Percentiles rank a stretch among this genome's conserved stretches.
phyloP scores from a whole-genome alignment of 768 basidiomycete species.

The Rickenella mellea region DNA sequence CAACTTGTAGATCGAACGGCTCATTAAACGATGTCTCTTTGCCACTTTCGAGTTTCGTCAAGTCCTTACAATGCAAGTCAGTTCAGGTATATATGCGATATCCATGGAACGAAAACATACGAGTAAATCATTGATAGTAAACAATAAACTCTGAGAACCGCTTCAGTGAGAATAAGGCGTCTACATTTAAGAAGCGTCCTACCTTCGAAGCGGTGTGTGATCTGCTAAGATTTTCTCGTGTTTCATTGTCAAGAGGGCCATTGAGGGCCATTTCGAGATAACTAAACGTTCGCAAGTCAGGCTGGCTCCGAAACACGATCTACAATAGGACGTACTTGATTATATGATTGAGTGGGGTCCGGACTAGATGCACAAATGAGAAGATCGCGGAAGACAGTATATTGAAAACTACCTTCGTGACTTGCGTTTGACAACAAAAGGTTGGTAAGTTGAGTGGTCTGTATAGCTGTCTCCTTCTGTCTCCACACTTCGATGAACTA shows the following conservation, averaged over 20 bases:
- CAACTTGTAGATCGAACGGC: slow-evolving; percentile 55
- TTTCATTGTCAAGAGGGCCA: slow-evolving; percentile 62
- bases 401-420: slow-evolving; percentile 55
- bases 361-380: slow-evolving; percentile 30
- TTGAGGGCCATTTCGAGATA: slow-evolving; percentile 78
- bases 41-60: slow-evolving; percentile 69
- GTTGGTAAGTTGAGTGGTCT: slow-evolving; percentile 64
- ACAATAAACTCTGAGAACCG: slow-evolving; percentile 48
- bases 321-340: slow-evolving; percentile 48
- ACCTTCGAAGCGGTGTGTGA: slow-evolving; percentile 73
- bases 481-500: slow-evolving; percentile 83
- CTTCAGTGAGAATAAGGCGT: not conserved
- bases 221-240: slow-evolving; percentile 60
- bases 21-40: slow-evolving; percentile 69
- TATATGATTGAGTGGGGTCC: slow-evolving; percentile 73
- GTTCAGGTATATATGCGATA: not conserved
- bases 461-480: slow-evolving; percentile 66
- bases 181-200: not conserved
- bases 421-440: slow-evolving; percentile 72
- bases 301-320: not conserved
- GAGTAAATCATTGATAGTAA: slow-evolving; percentile 77
- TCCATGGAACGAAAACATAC: slow-evolving; percentile 18
- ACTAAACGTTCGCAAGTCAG: slow-evolving; percentile 20
- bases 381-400: not conserved
- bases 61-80: slow-evolving; percentile 32